Evolutionary conservation across 306 rosid genomes (phyloP).

Genomic region (Vigna angularis): DNA sequence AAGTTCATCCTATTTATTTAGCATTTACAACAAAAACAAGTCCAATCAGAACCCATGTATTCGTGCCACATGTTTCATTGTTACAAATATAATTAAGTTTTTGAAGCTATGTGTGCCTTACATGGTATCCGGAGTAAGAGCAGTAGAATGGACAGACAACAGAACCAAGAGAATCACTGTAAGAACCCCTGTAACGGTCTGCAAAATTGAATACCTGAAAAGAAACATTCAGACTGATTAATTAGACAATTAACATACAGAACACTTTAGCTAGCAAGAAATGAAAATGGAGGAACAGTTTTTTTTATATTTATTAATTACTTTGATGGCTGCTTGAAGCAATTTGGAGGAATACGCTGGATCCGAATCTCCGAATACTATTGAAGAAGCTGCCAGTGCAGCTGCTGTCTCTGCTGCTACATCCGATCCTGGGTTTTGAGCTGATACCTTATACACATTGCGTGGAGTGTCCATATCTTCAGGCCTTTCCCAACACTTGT

Average conservation of each 20-base stretch:
- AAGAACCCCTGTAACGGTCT: constrained; percentile 82
- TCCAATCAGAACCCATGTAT: background rate
- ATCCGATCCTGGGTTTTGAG: constrained; percentile 88
- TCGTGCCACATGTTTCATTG: background rate
- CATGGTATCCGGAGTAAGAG: constrained; percentile 90
- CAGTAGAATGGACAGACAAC: constrained; percentile 91
- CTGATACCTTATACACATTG: constrained; percentile 68
- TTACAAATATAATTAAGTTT: background rate
- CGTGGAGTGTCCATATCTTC: constrained; percentile 95
- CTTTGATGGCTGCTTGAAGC: constrained; percentile 76
- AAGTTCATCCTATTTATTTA: constrained; percentile 81
- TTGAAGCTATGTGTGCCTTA: constrained; percentile 32
- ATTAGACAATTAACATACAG: background rate
- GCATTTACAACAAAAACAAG: background rate
- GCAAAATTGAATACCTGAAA: constrained; percentile 79
- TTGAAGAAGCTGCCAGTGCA: constrained; percentile 87
- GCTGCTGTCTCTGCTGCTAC: constrained; percentile 94
- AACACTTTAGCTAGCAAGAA: background rate
- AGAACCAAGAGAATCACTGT: constrained; percentile 75
- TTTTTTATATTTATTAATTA: constrained; percentile 17
- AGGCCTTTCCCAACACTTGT: constrained; percentile 92
- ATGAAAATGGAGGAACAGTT: background rate
- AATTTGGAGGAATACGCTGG: constrained; percentile 69
- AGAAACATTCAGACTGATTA: background rate
- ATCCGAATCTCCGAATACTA: constrained; percentile 77